Percentiles rank a stretch among this genome's conserved stretches.
Evolutionary conservation across 2,329 filamentous ascomycete genomes (phyloP).

Genomic region (Xylariomycetidae sp.): DNA sequence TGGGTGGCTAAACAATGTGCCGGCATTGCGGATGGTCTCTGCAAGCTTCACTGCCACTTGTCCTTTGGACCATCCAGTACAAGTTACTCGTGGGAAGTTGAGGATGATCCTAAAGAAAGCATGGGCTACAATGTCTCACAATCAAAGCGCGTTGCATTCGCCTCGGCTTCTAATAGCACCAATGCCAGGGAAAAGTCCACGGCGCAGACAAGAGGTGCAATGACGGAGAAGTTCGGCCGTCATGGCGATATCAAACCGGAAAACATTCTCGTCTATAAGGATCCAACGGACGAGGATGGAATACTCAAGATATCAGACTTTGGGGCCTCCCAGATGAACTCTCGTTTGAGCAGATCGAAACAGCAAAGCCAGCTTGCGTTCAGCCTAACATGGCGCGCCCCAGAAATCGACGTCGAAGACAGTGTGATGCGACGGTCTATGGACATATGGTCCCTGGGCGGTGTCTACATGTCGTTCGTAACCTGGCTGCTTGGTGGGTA

Average conservation of each 20-base stretch:
- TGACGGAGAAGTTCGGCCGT: constrained; percentile 2
- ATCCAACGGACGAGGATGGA: neutral
- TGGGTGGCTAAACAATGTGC: constrained; percentile 3
- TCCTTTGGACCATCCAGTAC: no score
- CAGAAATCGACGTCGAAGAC: constrained; percentile 1
- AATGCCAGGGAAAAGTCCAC: no score
- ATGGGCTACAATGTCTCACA: no score
- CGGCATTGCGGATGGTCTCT: constrained; percentile 3
- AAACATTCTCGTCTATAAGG: constrained; percentile 5
- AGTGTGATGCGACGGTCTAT: neutral
- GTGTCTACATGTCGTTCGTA: constrained; percentile 7
- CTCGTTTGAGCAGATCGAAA: constrained; percentile 2
- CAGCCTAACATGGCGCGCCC: constrained; percentile 1
- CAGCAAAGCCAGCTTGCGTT: neutral
- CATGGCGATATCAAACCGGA: constrained; percentile 7
- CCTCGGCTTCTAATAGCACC: no score
- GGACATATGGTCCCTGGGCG: constrained; percentile 8
- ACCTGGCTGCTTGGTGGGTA: constrained; percentile 4
- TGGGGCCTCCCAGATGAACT: constrained; percentile 3
- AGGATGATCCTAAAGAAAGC: neutral
- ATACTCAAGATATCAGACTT: constrained; percentile 5
- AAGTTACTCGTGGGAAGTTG: no score
- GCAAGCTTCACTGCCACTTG: constrained; percentile 4
- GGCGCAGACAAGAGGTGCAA: neutral
- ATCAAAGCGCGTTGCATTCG: no score